Evolutionary conservation across 2,329 filamentous ascomycete species (phyloP).

Genomic region (Hypoxylon sp.): DNA sequence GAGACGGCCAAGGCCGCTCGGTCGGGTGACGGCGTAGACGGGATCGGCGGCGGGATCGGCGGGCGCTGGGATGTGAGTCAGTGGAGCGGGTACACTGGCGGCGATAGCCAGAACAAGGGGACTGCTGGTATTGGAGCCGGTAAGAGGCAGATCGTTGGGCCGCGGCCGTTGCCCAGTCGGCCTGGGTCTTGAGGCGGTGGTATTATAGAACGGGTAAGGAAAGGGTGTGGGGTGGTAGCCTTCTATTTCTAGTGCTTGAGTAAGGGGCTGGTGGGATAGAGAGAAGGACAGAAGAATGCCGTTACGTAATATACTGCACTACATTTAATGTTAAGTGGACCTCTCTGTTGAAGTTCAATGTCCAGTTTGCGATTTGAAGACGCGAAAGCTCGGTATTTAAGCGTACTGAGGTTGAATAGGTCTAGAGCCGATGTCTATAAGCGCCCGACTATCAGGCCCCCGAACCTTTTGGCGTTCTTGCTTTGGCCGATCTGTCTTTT

Average conservation of each 20-base stretch:
- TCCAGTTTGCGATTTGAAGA: not conserved
- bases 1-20: slow-evolving; percentile 69
- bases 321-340: not conserved
- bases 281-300: not conserved
- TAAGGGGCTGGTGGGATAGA: not conserved
- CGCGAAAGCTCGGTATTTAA: too few relatives aligned
- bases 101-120: slow-evolving; percentile 79
- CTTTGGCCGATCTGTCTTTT: too few relatives aligned
- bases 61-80: slow-evolving; percentile 82
- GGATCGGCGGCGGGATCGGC: slow-evolving; percentile 73
- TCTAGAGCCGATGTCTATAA: too few relatives aligned
- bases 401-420: too few relatives aligned
- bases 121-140: slow-evolving; percentile 75
- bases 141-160: slow-evolving; percentile 82
- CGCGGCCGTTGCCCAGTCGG: slow-evolving; percentile 71
- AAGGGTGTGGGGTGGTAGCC: not conserved
- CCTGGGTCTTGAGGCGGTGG: slow-evolving; percentile 35
- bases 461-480: too few relatives aligned
- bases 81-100: slow-evolving; percentile 80
- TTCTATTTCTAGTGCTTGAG: not conserved
- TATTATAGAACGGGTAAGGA: not conserved
- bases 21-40: slow-evolving; percentile 67
- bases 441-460: too few relatives aligned
- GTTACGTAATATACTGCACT: not conserved
- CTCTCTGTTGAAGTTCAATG: too few relatives aligned